Conservation (phyloP, 2,329 filamentous ascomycete genomes). For the Verticillium nubilum region DNA sequence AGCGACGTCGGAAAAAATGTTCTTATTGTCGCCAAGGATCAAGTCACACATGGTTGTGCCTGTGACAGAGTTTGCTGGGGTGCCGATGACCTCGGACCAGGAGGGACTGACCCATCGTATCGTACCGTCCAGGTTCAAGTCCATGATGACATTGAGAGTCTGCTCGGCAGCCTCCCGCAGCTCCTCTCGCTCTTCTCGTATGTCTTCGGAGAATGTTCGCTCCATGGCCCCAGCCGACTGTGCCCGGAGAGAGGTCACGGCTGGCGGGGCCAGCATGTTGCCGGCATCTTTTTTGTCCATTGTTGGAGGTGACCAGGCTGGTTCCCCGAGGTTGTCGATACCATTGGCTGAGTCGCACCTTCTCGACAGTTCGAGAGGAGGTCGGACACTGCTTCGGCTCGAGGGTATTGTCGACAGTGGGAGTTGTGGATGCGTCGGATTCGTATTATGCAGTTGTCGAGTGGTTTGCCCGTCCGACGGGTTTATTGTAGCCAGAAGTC, state of each 20-base stretch:
- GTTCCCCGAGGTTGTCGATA: conserved; percentile 21
- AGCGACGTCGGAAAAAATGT: conserved; percentile 75
- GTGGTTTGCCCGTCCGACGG: conserved; percentile 3
- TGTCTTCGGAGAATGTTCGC: conserved; percentile 75
- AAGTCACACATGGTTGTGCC: conserved; percentile 76
- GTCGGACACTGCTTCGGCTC: neutral
- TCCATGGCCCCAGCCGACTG: conserved; percentile 49
- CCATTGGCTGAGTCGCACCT: conserved; percentile 21
- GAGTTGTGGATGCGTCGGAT: neutral
- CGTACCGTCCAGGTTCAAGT: conserved; percentile 82
- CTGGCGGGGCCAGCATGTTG: conserved; percentile 43
- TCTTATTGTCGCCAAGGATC: conserved; percentile 70
- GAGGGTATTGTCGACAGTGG: neutral
- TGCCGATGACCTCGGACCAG: conserved; percentile 90
- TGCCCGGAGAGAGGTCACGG: conserved; percentile 45
- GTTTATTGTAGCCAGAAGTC: conserved; percentile 19
- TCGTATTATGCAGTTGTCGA: neutral
- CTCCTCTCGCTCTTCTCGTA: conserved; percentile 88
- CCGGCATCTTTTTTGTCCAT: conserved; percentile 40
- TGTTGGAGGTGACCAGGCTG: conserved; percentile 18
- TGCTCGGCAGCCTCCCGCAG: conserved; percentile 93
- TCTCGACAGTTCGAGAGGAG: conserved; percentile 6
- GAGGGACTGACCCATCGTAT: conserved; percentile 96
- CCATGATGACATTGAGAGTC: conserved; percentile 92
- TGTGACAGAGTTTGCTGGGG: conserved; percentile 63